These are phyloP conservation scores for Fusarium brachygibbosum DNA, from an alignment of 2,329 filamentous ascomycete genomes.

Conservation along the genomic window DNA sequence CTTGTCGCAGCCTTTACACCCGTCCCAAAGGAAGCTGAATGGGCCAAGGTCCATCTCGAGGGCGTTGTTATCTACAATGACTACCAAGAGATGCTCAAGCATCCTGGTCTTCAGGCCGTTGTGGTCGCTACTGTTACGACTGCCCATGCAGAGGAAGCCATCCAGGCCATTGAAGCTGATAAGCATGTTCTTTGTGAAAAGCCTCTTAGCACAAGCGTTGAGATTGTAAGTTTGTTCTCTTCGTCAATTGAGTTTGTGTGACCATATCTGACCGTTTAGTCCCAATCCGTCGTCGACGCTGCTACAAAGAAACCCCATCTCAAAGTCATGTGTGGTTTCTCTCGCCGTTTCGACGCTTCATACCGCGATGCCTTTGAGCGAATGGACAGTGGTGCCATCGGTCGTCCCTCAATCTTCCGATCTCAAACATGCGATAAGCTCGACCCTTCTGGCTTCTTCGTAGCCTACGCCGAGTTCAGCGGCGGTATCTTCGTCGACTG, in stretches of 20 bases:
- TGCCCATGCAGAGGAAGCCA: conserved; percentile 47
- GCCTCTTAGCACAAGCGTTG: conserved; percentile 55
- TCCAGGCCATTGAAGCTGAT: conserved; percentile 47
- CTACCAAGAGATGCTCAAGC: conserved; percentile 49
- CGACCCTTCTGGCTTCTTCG: conserved; percentile 76
- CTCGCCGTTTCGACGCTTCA: conserved; percentile 69
- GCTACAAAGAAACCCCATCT: conserved; percentile 68
- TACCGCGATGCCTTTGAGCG: conserved; percentile 72
- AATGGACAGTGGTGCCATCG: conserved; percentile 68
- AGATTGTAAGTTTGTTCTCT: conserved; percentile 61
- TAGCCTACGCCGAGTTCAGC: conserved; percentile 73
- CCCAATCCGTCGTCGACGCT: conserved; percentile 70
- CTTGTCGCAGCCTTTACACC: conserved; percentile 48
- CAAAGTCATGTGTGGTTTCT: conserved; percentile 69
- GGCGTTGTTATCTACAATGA: conserved; percentile 44
- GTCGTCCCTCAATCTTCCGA: conserved; percentile 71
- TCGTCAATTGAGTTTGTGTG: neutral
- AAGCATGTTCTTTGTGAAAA: conserved; percentile 50
- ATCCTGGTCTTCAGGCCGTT: conserved; percentile 47
- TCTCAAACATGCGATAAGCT: conserved; percentile 78
- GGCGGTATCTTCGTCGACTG: conserved; percentile 80
- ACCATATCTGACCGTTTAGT: conserved; percentile 55
- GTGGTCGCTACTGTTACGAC: conserved; percentile 48
- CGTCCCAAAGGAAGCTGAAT: conserved; percentile 44
- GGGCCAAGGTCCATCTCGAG: conserved; percentile 43